A percentile compares a stretch with the other conserved stretches of the same genome.
phyloP scores from a whole-genome alignment of 1,139 yeast species.

The Pichia sp. region DNA sequence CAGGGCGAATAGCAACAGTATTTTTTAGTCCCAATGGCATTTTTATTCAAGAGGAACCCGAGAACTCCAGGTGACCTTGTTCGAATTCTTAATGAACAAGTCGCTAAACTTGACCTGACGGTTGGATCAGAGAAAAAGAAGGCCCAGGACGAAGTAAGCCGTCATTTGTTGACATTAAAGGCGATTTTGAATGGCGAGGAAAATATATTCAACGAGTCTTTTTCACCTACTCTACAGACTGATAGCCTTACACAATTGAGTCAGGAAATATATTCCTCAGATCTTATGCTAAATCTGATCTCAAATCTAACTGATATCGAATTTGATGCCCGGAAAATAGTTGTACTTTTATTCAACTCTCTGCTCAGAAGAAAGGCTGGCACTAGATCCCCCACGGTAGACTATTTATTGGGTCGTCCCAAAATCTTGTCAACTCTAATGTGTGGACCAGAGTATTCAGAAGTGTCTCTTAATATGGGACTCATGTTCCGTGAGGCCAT shows the following conservation, averaged over 20 bases:
- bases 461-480: constrained; percentile 69
- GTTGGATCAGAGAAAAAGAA: constrained; percentile 47
- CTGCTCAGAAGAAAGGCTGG: constrained; percentile 76
- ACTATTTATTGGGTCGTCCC: constrained; percentile 64
- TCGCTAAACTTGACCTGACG: constrained; percentile 51
- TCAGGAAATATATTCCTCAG: constrained; percentile 69
- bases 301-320: constrained; percentile 57
- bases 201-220: not conserved
- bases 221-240: constrained; percentile 36
- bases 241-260: constrained; percentile 70
- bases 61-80: constrained; percentile 85
- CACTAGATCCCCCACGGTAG: constrained; percentile 77
- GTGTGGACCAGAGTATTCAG: constrained; percentile 64
- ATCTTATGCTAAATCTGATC: constrained; percentile 57
- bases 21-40: too few species aligned
- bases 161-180: constrained; percentile 62
- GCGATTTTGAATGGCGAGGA: constrained; percentile 63
- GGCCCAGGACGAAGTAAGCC: constrained; percentile 69
- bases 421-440: constrained; percentile 56
- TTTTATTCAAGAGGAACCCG: constrained; percentile 86
- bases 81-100: constrained; percentile 65
- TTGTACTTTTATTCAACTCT: constrained; percentile 63
- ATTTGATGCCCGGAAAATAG: constrained; percentile 87
- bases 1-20: too few species aligned
- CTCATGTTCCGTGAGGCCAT: constrained; percentile 80